Evolutionary conservation across 805 yeast genomes (phyloP).

Genomic region (Myxozyma melibiosi): DNA sequence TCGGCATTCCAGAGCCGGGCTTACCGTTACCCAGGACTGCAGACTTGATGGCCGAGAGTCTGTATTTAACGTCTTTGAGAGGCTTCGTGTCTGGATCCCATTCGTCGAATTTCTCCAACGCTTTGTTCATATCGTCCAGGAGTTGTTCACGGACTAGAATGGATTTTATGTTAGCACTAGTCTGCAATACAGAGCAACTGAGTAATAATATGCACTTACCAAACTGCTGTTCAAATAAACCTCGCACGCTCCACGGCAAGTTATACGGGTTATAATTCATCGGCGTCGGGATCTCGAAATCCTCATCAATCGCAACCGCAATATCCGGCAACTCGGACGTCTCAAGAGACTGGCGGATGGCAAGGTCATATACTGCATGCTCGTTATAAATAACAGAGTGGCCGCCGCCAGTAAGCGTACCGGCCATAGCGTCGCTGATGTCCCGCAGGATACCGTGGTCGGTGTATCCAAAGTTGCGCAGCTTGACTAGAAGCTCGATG

Average conservation of each 20-base stretch:
- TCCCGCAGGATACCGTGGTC: conserved; percentile 89
- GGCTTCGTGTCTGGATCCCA: conserved; percentile 89
- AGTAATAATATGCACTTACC: conserved; percentile 40
- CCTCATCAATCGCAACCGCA: conserved; percentile 37
- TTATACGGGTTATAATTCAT: conserved; percentile 79
- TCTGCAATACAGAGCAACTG: conserved; percentile 41
- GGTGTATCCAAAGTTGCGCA: conserved; percentile 74
- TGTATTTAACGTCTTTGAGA: conserved; percentile 79
- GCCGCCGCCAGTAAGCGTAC: conserved; percentile 93
- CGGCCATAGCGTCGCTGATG: conserved; percentile 76
- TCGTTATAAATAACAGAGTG: conserved; percentile 90
- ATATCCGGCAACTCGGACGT: conserved; percentile 58
- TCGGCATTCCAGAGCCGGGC: background rate
- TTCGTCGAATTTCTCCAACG: conserved; percentile 70
- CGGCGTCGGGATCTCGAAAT: conserved; percentile 56
- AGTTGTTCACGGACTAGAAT: conserved; percentile 44
- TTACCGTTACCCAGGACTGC: conserved; percentile 12
- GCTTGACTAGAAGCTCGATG: conserved; percentile 71
- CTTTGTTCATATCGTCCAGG: conserved; percentile 54
- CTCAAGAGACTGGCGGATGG: conserved; percentile 70
- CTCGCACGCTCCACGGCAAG: conserved; percentile 91
- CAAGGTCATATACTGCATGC: conserved; percentile 78
- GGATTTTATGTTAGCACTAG: background rate
- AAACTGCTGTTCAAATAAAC: conserved; percentile 65
- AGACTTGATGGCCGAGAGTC: conserved; percentile 48